Conservation (phyloP, 805 yeast species). For the Cyberlindnera bimundalis region DNA sequence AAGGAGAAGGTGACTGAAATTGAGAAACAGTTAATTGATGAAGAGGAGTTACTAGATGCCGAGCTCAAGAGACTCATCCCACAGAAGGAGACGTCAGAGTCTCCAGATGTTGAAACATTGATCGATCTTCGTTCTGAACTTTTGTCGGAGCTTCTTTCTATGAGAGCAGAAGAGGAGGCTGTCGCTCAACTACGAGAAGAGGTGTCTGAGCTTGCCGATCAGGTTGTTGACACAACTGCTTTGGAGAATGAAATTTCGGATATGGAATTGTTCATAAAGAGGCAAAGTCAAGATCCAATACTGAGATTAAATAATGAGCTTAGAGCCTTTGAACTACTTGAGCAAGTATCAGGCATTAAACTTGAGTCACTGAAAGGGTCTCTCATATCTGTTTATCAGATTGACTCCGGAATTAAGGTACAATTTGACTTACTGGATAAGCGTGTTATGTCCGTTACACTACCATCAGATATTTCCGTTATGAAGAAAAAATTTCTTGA, state of each 20-base stretch:
- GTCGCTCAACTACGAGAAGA: constrained; percentile 8
- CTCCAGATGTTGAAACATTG: constrained; percentile 18
- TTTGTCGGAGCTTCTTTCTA: constrained; percentile 5
- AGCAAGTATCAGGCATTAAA: constrained; percentile 15
- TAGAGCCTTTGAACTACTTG: constrained; percentile 12
- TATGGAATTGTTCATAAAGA: constrained; percentile 14
- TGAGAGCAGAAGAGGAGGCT: constrained; percentile 7
- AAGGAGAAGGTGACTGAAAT: constrained; percentile 7
- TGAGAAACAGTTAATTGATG: constrained; percentile 3
- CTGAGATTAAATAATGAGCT: constrained; percentile 13
- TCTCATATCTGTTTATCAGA: constrained; percentile 5
- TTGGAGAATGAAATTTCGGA: constrained; percentile 19
- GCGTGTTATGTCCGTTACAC: constrained; percentile 1
- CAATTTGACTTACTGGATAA: constrained; percentile 11
- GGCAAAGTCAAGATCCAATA: constrained; percentile 23
- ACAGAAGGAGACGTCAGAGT: constrained; percentile 13
- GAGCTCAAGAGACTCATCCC: constrained; percentile 4
- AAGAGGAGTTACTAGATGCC: background rate
- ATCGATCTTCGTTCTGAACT: constrained; percentile 13
- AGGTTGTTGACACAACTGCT: constrained; percentile 16
- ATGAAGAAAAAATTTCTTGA: constrained; percentile 12
- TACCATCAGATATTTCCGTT: constrained; percentile 9
- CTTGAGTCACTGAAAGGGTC: constrained; percentile 15
- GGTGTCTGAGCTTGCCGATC: constrained; percentile 6
- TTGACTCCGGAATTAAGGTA: constrained; percentile 10